These are phyloP conservation scores for Chlamydomonas asymmetrica DNA, from an alignment of 139 green algal genomes.

Conservation along the genomic window DNA sequence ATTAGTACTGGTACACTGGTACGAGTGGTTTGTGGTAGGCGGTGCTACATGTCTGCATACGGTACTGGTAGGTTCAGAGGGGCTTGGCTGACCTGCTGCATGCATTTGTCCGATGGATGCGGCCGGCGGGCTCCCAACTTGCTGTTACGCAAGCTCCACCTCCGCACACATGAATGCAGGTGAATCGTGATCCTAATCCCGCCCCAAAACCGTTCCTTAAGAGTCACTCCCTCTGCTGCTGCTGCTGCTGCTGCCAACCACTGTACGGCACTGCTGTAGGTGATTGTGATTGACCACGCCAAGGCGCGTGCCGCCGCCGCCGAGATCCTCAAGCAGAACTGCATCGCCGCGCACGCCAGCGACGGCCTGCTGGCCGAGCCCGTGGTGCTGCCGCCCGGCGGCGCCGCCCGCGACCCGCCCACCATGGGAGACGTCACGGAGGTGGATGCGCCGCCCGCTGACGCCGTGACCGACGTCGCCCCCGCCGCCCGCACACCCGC, in stretches of 20 bases:
- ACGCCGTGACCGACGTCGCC: too few relatives aligned
- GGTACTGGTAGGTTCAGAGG: too few relatives aligned
- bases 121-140: not conserved
- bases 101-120: not conserved
- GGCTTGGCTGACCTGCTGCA: too few relatives aligned
- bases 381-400: constrained; percentile 8
- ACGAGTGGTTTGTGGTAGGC: too few relatives aligned
- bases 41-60: too few relatives aligned
- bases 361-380: constrained; percentile 44
- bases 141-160: too few relatives aligned
- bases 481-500: too few relatives aligned
- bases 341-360: constrained; percentile 56
- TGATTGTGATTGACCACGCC: constrained; percentile 58
- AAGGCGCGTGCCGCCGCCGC: constrained; percentile 37
- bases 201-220: too few relatives aligned
- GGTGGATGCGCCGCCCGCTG: too few relatives aligned
- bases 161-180: too few relatives aligned
- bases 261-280: constrained; percentile 4
- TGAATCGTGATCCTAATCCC: not conserved
- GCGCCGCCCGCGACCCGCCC: not conserved
- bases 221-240: not conserved
- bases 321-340: constrained; percentile 70
- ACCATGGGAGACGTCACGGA: constrained; percentile 9
- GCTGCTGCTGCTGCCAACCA: not conserved
- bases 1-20: too few relatives aligned